Base-by-base conservation (phyloP, 305 asterid species). In the Solanum hybrid region DNA sequence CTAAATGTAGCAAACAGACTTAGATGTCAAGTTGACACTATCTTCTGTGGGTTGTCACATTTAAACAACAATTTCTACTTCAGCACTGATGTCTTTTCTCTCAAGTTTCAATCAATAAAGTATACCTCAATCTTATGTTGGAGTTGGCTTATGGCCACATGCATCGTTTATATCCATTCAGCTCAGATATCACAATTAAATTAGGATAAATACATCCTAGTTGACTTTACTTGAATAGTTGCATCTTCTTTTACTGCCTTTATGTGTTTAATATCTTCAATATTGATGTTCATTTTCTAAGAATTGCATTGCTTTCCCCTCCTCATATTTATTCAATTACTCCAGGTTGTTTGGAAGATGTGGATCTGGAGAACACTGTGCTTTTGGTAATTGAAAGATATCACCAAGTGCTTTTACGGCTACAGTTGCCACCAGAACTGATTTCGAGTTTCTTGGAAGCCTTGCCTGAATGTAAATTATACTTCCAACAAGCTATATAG, bases 391-490 rank as follows among this genome's bases (percentile, higher is more conserved):
- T 93, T 16, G 90, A 87, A 85, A 89, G 87, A 81, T 60, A 87
- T 81, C 91, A 88, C 40, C 82, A 79, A 69, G 85, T 75, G 24
- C 87, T 89, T 73, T 35, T 75, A 86, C 93, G 86, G 89, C 91
- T 89, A 82, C 92, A 87, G 72, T 66, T 82, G 20, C 82, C 91
- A 29, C 88, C 90, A 38, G 92, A 90, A 85, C 89, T 79, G 29
- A 72, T 91, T 76, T 89, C 90, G 46, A 88, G 26, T 71, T 91
- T 91, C 88, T 66, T 91, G 89, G 85, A 76, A 56, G 79, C 89
- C 90, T 91, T 93, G 80, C 94, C 94, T 7, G 92, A 93, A 89
- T 88, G 89, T 88, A 87, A 72, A n/a, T 38, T 38, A 46, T 91
- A 87, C 89, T 88, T 93, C 89, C 89, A 87, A 60, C 90, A 90